Percentiles rank a stretch among this genome's conserved stretches.
Conservation (phyloP, 257 asterid species). For the Solanum chiquidenum region DNA sequence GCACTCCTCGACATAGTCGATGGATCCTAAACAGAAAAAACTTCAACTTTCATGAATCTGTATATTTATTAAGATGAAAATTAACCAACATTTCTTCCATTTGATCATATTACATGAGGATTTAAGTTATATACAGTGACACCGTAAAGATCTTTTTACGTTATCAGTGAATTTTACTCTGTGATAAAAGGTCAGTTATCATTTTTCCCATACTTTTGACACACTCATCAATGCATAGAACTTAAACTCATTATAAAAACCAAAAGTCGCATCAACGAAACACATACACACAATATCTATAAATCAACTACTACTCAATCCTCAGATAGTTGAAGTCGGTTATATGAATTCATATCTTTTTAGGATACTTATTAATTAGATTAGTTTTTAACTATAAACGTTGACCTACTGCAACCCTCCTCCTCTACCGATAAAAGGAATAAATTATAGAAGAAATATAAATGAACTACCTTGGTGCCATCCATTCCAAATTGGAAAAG, state of each 20-base stretch:
- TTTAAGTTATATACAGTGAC: background rate
- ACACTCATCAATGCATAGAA: background rate
- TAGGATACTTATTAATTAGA: background rate
- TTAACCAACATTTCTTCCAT: background rate
- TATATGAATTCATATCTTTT: background rate
- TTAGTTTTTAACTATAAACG: background rate
- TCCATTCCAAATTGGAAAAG: conserved; percentile 38
- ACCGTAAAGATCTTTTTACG: background rate
- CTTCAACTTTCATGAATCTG: background rate
- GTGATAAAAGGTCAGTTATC: background rate
- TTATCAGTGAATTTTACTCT: background rate
- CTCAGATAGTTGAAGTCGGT: background rate
- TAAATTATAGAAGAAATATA: background rate
- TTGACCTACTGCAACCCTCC: background rate
- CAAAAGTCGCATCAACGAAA: background rate
- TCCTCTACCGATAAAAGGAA: background rate
- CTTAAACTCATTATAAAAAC: background rate
- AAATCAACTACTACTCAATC: background rate
- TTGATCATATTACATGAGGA: background rate
- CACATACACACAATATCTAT: background rate
- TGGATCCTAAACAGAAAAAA: conserved; percentile 18
- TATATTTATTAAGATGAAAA: background rate
- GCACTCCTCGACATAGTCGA: conserved; percentile 14
- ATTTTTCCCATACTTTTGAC: background rate
- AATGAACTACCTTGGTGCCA: conserved; percentile 28